Percentiles rank a stretch among this genome's conserved stretches.
Conservation (phyloP, 345 rosid genomes). For the Acer negundo region DNA sequence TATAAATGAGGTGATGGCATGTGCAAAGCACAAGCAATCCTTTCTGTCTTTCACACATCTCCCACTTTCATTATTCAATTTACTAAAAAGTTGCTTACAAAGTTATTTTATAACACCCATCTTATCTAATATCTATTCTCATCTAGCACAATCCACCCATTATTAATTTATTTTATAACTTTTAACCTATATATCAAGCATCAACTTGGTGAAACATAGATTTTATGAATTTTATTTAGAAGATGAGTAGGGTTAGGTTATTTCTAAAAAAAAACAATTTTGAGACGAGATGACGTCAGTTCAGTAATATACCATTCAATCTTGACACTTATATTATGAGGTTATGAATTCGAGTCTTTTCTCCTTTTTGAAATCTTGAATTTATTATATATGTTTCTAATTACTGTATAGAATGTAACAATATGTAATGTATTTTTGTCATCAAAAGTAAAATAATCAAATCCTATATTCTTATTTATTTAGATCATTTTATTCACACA, state of each 20-base stretch:
- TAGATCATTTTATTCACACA: too few species aligned
- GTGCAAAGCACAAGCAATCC: constrained; percentile 30
- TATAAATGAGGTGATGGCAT: not conserved
- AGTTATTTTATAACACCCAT: constrained; percentile 7
- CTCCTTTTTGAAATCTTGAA: too few species aligned
- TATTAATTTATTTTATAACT: not conserved
- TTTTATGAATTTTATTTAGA: not conserved
- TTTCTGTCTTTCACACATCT: constrained; percentile 36
- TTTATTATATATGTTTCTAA: too few species aligned
- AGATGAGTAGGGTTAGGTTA: not conserved
- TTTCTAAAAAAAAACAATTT: too few species aligned
- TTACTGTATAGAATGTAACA: too few species aligned
- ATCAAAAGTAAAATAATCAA: too few species aligned
- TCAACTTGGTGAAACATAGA: not conserved
- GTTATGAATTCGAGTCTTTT: too few species aligned
- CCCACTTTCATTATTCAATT: not conserved
- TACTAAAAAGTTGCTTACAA: not conserved
- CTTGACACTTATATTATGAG: too few species aligned
- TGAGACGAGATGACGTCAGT: too few species aligned
- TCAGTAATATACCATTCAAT: too few species aligned
- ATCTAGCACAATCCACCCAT: not conserved
- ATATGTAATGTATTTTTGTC: too few species aligned
- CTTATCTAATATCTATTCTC: constrained; percentile 11
- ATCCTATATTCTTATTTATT: too few species aligned
- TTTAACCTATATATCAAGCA: not conserved